These are phyloP conservation scores for Mucor irregularis DNA, from an alignment of 371 early-diverging fungal species.

Conservation along the genomic window DNA sequence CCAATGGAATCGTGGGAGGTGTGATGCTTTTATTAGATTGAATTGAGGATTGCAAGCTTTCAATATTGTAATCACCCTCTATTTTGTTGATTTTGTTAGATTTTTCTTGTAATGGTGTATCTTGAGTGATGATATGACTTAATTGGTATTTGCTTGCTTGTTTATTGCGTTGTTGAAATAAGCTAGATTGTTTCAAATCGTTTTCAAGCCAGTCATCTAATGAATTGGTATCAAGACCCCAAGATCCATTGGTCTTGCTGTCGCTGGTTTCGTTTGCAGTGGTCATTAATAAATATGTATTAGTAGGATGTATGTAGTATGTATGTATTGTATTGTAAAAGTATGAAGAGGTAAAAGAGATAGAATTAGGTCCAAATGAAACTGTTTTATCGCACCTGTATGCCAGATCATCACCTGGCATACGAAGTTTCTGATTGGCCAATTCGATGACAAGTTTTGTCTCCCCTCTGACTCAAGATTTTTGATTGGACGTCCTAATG, in stretches of 20 bases:
- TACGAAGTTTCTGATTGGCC: slow-evolving; percentile 23
- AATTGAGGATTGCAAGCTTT: no score
- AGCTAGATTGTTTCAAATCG: slow-evolving; percentile 29
- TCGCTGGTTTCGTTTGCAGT: not conserved
- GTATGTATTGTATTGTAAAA: not conserved
- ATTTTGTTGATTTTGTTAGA: not conserved
- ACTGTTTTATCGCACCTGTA: not conserved
- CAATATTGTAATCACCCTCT: not conserved
- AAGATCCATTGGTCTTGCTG: not conserved
- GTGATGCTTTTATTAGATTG: no score
- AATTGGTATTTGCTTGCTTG: slow-evolving; percentile 2
- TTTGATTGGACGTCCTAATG: slow-evolving; percentile 25
- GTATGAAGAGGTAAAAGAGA: not conserved
- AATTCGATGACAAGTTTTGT: slow-evolving; percentile 33
- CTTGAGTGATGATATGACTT: not conserved
- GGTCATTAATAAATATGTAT: not conserved
- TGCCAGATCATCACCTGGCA: slow-evolving; percentile 24
- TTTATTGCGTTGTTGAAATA: slow-evolving; percentile 11
- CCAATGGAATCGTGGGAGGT: not conserved
- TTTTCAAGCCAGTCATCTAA: slow-evolving; percentile 41
- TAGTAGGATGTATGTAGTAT: not conserved
- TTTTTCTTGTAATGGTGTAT: not conserved
- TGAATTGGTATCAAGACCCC: slow-evolving; percentile 18
- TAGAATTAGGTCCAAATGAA: not conserved
- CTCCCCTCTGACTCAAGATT: slow-evolving; percentile 9